phyloP scores from a whole-genome alignment of 2,329 filamentous ascomycete genomes.

The Exophiala dermatitidis region DNA sequence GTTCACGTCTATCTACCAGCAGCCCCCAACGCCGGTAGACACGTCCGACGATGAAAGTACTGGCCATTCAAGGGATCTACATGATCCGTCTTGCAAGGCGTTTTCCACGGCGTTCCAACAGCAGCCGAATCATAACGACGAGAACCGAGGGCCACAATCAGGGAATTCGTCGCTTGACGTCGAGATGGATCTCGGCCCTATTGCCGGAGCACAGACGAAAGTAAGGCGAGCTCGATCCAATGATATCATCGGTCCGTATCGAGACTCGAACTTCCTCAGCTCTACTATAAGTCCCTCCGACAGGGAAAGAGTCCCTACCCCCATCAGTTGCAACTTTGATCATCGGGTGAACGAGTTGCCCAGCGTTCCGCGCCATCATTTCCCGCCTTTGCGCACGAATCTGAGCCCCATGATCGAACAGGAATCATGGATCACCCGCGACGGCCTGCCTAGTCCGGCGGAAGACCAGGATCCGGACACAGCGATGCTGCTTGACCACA shows the following conservation, averaged over 20 bases:
- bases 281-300: constrained; percentile 9
- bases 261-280: constrained; percentile 10
- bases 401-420: constrained; percentile 27
- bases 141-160: background rate
- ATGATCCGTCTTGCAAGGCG: constrained; percentile 6
- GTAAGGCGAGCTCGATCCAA: constrained; percentile 25
- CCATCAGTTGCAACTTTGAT: constrained; percentile 24
- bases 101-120: constrained; percentile 1
- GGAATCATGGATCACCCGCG: constrained; percentile 24
- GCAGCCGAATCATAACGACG: constrained; percentile 14
- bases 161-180: constrained; percentile 6
- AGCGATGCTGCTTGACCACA: constrained; percentile 18
- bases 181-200: constrained; percentile 12
- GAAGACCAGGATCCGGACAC: constrained; percentile 22
- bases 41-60: constrained; percentile 24
- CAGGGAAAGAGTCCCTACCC: constrained; percentile 24
- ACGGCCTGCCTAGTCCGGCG: constrained; percentile 22
- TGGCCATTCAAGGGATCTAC: constrained; percentile 4
- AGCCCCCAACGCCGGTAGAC: constrained; percentile 25
- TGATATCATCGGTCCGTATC: constrained; percentile 23
- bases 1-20: constrained; percentile 22
- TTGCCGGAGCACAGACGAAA: constrained; percentile 3
- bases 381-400: constrained; percentile 21
- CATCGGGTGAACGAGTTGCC: constrained; percentile 17
- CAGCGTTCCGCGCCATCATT: constrained; percentile 19